Evolutionary conservation across 805 yeast species (phyloP).

Genomic region (Cyberlindnera misumaiensis): DNA sequence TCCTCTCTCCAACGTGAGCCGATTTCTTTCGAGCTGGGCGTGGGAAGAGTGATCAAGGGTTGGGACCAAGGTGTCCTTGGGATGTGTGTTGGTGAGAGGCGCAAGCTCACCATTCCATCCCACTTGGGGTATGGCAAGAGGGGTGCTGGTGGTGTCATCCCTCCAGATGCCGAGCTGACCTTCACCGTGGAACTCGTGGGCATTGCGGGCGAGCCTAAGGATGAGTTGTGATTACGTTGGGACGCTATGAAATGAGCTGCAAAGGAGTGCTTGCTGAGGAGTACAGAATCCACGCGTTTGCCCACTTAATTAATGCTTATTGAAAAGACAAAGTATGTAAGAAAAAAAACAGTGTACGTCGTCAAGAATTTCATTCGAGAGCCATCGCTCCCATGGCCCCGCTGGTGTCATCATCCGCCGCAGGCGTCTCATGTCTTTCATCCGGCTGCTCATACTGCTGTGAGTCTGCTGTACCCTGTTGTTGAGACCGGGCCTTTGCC

Average conservation of each 20-base stretch:
- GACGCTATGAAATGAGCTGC: too few species aligned
- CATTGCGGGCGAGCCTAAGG: slow-evolving; percentile 33
- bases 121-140: slow-evolving; percentile 68
- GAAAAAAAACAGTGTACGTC: neutral
- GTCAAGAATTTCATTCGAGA: neutral
- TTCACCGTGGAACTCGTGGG: slow-evolving; percentile 62
- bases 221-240: slow-evolving; percentile 10
- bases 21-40: slow-evolving; percentile 64
- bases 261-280: too few species aligned
- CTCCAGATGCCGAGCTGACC: slow-evolving; percentile 67
- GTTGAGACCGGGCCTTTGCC: slow-evolving; percentile 1
- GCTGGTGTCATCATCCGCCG: neutral
- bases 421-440: neutral
- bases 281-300: too few species aligned
- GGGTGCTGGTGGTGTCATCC: slow-evolving; percentile 74
- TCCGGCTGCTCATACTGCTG: neutral
- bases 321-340: too few species aligned
- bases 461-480: neutral
- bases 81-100: slow-evolving; percentile 79
- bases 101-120: slow-evolving; percentile 75
- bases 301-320: too few species aligned
- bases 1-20: slow-evolving; percentile 63
- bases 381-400: slow-evolving; percentile 1
- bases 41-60: slow-evolving; percentile 76
- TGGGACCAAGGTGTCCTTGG: slow-evolving; percentile 85